Evolutionary conservation across 2,329 filamentous ascomycete genomes (phyloP).

Genomic region (Torrubiellomyces zombiae): DNA sequence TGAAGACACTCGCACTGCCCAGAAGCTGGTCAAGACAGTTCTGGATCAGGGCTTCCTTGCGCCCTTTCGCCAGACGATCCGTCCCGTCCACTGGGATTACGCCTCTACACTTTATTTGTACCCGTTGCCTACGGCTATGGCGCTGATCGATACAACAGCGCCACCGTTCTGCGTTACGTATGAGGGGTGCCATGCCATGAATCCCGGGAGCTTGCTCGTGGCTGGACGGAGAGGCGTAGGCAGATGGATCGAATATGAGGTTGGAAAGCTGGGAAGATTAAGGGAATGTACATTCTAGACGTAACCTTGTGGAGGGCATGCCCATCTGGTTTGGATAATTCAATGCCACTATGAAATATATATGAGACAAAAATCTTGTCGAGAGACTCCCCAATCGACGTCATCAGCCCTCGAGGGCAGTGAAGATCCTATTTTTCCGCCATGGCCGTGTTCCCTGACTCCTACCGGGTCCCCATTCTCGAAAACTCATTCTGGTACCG

Average conservation of each 20-base stretch:
- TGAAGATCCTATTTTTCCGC: too few relatives aligned
- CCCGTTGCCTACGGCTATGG: slow-evolving; percentile 69
- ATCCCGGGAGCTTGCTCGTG: slow-evolving; percentile 65
- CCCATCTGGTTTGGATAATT: neutral
- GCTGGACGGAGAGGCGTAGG: slow-evolving; percentile 50
- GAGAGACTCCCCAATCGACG: too few relatives aligned
- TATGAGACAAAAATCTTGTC: slow-evolving; percentile 1
- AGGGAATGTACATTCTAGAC: slow-evolving; percentile 43
- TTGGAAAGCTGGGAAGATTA: slow-evolving; percentile 43
- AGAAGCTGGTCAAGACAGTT: slow-evolving; percentile 76
- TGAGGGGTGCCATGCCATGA: slow-evolving; percentile 91
- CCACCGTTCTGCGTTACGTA: slow-evolving; percentile 79
- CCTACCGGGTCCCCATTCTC: slow-evolving; percentile 35
- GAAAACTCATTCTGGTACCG: slow-evolving; percentile 50
- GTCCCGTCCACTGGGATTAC: slow-evolving; percentile 86
- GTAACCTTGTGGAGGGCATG: neutral
- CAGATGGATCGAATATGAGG: slow-evolving; percentile 78
- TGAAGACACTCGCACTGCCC: slow-evolving; percentile 41
- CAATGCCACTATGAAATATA: slow-evolving; percentile 6
- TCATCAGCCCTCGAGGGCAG: too few relatives aligned
- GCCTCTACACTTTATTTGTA: slow-evolving; percentile 63
- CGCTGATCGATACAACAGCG: slow-evolving; percentile 67
- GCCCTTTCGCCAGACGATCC: slow-evolving; percentile 63
- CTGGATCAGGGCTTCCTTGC: slow-evolving; percentile 81
- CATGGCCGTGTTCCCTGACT: slow-evolving; percentile 1